Percentiles rank a stretch among this genome's conserved stretches.
Conservation (phyloP, 164 flowering plant genomes). For the Brasenia schreberi region DNA sequence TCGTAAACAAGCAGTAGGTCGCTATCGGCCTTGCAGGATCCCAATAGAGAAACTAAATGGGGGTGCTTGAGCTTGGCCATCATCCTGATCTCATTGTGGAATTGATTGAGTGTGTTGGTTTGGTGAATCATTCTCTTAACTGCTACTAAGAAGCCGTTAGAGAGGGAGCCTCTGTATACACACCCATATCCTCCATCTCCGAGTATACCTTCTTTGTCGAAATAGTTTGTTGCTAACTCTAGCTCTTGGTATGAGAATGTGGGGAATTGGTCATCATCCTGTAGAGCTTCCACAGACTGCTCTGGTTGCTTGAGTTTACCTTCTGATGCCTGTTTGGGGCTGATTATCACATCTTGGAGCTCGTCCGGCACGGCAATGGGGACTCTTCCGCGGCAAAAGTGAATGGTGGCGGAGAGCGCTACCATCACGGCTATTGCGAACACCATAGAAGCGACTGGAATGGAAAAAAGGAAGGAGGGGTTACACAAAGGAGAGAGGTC, state of each 20-base stretch:
- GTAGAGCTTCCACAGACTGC: not conserved
- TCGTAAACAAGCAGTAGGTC: constrained; percentile 82
- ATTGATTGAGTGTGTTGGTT: constrained; percentile 29
- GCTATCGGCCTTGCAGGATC: constrained; percentile 78
- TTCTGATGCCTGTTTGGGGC: not conserved
- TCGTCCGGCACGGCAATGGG: not conserved
- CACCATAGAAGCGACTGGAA: not conserved
- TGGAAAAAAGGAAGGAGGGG: not conserved
- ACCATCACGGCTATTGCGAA: not conserved
- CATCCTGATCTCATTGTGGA: constrained; percentile 80
- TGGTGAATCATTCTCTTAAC: constrained; percentile 65
- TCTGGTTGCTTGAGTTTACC: not conserved
- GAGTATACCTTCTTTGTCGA: constrained; percentile 60
- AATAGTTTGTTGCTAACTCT: constrained; percentile 47
- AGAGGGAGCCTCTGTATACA: constrained; percentile 55
- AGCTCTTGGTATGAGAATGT: constrained; percentile 83
- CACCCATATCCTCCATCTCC: constrained; percentile 95
- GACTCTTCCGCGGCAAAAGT: not conserved
- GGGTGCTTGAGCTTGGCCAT: constrained; percentile 67
- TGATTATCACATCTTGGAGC: not conserved
- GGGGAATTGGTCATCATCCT: constrained; percentile 15
- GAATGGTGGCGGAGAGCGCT: not conserved
- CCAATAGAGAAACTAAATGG: constrained; percentile 66
- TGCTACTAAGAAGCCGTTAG: constrained; percentile 49
- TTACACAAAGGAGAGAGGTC: not conserved